phyloP scores from a whole-genome alignment of 805 yeast genomes.

The Suhomyces prunicola region DNA sequence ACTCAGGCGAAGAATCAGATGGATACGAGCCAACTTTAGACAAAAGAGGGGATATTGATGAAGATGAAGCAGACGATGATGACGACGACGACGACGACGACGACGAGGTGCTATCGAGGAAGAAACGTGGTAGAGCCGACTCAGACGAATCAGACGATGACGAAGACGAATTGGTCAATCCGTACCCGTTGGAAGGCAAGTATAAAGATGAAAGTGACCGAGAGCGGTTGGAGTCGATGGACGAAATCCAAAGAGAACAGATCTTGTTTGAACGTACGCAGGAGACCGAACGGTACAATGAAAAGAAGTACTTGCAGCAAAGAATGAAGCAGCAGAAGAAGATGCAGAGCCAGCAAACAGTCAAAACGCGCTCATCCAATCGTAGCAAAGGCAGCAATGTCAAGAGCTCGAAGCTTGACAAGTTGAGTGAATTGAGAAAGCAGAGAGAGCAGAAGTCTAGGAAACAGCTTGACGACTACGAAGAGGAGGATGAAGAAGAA shows the following conservation, averaged over 20 bases:
- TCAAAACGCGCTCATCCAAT: conserved; percentile 38
- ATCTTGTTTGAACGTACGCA: conserved; percentile 89
- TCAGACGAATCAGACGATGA: conserved; percentile 15
- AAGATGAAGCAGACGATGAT: conserved; percentile 25
- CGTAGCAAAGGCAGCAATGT: conserved; percentile 25
- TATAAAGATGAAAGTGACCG: conserved; percentile 82
- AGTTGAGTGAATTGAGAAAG: conserved; percentile 69
- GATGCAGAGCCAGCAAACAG: conserved; percentile 4
- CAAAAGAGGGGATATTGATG: conserved; percentile 20
- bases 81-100: conserved; percentile 21
- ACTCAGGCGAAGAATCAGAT: conserved; percentile 53
- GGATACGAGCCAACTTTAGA: conserved; percentile 23
- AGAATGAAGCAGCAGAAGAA: conserved; percentile 61
- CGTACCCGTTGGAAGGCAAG: conserved; percentile 92
- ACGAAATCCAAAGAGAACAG: conserved; percentile 90
- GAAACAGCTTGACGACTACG: conserved; percentile 16
- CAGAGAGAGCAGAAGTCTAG: conserved; percentile 63
- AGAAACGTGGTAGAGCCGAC: conserved; percentile 22
- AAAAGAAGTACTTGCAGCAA: conserved; percentile 76
- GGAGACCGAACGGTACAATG: conserved; percentile 84
- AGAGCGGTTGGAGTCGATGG: conserved; percentile 61
- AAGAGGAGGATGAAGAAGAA: conserved; percentile 22
- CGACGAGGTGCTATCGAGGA: conserved; percentile 27
- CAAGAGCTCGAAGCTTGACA: conserved; percentile 44
- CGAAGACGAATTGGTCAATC: conserved; percentile 47